Percentiles rank a stretch among this genome's conserved stretches.
These are phyloP conservation scores for Blastomyces gilchristii DNA, from an alignment of 2,329 filamentous ascomycete species.

Conservation along the genomic window DNA sequence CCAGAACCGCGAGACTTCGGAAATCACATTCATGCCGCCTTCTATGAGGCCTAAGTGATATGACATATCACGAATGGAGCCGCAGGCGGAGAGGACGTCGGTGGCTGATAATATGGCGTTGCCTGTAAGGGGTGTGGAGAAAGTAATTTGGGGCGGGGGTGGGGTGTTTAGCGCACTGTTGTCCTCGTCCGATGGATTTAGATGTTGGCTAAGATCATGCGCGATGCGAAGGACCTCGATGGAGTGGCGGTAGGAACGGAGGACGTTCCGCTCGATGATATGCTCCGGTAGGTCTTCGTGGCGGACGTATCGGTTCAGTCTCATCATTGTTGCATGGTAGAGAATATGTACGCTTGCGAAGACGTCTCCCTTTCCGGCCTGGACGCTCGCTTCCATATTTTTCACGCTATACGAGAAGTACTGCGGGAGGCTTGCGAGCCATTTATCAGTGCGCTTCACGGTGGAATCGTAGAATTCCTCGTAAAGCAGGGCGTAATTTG, in stretches of 20 bases:
- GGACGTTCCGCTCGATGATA: slow-evolving; percentile 38
- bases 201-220: slow-evolving; percentile 31
- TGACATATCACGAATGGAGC: slow-evolving; percentile 42
- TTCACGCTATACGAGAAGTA: slow-evolving; percentile 45
- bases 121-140: slow-evolving; percentile 53
- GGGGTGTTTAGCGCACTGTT: slow-evolving; percentile 7
- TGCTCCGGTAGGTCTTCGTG: slow-evolving; percentile 35
- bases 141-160: slow-evolving; percentile 23
- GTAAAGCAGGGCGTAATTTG: slow-evolving; percentile 37
- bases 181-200: slow-evolving; percentile 17
- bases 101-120: slow-evolving; percentile 53
- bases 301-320: slow-evolving; percentile 52
- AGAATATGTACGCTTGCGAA: slow-evolving; percentile 57
- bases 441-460: slow-evolving; percentile 45
- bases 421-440: slow-evolving; percentile 48
- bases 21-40: slow-evolving; percentile 45
- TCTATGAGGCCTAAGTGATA: slow-evolving; percentile 46
- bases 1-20: slow-evolving; percentile 51
- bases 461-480: slow-evolving; percentile 46
- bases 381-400: slow-evolving; percentile 49
- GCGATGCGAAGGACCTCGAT: slow-evolving; percentile 42
- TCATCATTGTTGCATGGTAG: slow-evolving; percentile 55
- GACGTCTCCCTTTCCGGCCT: slow-evolving; percentile 45
- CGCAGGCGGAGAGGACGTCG: slow-evolving; percentile 55
- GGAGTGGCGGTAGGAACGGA: slow-evolving; percentile 44